Evolutionary conservation across 208 protist species (phyloP), one percentile per base, ranked within the genome.

Genomic region (Trypanosoma lewisi): DNA sequence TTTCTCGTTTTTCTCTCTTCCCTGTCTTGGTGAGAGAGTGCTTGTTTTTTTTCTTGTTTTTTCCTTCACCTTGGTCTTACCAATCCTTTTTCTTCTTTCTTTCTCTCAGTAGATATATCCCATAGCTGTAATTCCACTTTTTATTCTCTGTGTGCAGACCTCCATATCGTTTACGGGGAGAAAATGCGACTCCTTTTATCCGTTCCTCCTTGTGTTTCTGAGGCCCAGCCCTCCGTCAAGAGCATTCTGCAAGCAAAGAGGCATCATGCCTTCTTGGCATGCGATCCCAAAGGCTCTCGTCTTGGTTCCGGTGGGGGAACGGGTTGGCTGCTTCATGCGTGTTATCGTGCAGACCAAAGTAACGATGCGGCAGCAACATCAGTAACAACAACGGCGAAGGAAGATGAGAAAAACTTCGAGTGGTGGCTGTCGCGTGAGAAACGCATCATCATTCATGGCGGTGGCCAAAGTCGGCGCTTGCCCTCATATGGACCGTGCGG

Each of bases 281-380:
- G 67, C 33, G 75, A 85, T 51, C 75, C 75, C 11, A 63, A 70
- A 16, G 66, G 49, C 6, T 31, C 17, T 39, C 68, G 52, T 11
- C 72, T 82, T 16, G 79, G 79, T 53, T 80, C 75, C 16, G 79
- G 72, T 17, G 71, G 70, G 14, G 79, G 75, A 48, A 85, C 79
- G 17, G 51, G 71, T n/a, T 74, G 73, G 55, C 57, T 85, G 16
- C 58, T 85, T 25, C 57, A 76, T 19, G 49, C 52, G 11, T 74
- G 75, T 64, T 78, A 75, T 49, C 12, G 27, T 14, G 39, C 55
- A 12, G 70, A 65, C 31, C 47, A 19, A 31, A 51, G 14, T 17
- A 17, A 7, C 41, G 11, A 11, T 39, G 41, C 14, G 27, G 14
- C 27, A 19, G 28, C 27, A 52, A 42, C 14, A 42, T 17, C 14